Conservation (phyloP, 106 monocot species). For the Amphibolis antarctica region DNA sequence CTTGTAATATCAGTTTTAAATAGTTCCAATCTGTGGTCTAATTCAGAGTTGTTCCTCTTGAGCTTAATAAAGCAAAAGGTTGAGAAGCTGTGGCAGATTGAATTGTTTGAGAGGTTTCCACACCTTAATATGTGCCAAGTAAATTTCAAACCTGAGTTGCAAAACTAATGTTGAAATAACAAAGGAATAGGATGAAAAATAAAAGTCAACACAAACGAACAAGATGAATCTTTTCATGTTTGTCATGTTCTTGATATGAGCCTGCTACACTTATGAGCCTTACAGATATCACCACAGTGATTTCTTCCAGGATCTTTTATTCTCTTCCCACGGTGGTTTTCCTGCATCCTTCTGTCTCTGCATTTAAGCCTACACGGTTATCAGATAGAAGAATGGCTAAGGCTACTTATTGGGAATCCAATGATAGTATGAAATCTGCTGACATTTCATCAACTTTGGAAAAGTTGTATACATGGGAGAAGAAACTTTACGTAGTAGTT, state of each 20-base stretch:
- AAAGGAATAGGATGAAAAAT: no score
- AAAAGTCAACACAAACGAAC: neutral
- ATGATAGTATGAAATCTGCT: conserved; percentile 2
- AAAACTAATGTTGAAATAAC: no score
- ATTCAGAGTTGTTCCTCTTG: no score
- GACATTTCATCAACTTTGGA: conserved; percentile 58
- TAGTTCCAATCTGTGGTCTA: no score
- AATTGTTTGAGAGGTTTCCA: no score
- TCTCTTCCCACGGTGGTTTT: neutral
- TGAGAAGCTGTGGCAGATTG: no score
- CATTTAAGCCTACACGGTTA: neutral
- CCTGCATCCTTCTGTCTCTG: neutral
- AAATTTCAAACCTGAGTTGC: no score
- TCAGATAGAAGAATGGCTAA: conserved; percentile 1
- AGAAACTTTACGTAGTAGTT: conserved; percentile 70
- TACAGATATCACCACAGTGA: conserved; percentile 11
- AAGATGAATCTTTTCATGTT: neutral
- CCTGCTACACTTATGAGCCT: conserved; percentile 6
- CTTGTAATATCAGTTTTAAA: no score
- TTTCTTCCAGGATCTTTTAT: conserved; percentile 9
- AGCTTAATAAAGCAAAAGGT: no score
- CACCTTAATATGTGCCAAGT: no score
- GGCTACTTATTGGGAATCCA: neutral
- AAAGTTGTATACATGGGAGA: conserved; percentile 73
- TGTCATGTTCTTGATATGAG: neutral